These are phyloP conservation scores for Saraca asoca DNA, from an alignment of 331 rosid species.

Conservation along the genomic window DNA sequence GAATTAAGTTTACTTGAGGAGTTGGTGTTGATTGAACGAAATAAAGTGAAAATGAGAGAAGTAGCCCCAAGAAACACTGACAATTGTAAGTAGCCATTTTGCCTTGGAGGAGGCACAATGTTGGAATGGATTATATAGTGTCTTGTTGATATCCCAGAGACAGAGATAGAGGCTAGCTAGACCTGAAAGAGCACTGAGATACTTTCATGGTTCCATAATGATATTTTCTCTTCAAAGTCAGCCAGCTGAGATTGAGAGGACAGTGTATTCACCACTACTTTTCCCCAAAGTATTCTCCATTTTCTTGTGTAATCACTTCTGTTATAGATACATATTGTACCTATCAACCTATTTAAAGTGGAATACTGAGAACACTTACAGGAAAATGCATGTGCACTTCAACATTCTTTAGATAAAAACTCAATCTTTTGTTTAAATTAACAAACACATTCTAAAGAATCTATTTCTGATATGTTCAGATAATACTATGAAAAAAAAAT, in stretches of 20 bases:
- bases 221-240: constrained; percentile 44
- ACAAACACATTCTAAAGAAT: not conserved
- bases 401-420: not conserved
- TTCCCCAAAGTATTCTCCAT: not conserved
- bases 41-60: constrained; percentile 39
- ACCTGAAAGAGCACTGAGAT: constrained; percentile 40
- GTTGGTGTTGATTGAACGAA: constrained; percentile 40
- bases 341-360: constrained; percentile 7
- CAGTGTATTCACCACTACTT: constrained; percentile 3
- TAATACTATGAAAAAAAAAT: constrained; percentile 12
- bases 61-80: constrained; percentile 40
- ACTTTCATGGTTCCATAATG: constrained; percentile 37
- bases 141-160: constrained; percentile 32
- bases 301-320: constrained; percentile 1
- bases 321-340: not conserved
- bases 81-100: constrained; percentile 41
- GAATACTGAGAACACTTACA: constrained; percentile 19
- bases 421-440: not conserved
- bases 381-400: constrained; percentile 29
- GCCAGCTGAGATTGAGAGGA: constrained; percentile 33
- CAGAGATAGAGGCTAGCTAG: constrained; percentile 30
- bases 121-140: constrained; percentile 40
- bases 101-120: constrained; percentile 38
- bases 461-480: constrained; percentile 3
- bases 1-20: constrained; percentile 34